Base-by-base conservation (phyloP, 352 stramenopile species). In the Hyaloperonospora brassicae region DNA sequence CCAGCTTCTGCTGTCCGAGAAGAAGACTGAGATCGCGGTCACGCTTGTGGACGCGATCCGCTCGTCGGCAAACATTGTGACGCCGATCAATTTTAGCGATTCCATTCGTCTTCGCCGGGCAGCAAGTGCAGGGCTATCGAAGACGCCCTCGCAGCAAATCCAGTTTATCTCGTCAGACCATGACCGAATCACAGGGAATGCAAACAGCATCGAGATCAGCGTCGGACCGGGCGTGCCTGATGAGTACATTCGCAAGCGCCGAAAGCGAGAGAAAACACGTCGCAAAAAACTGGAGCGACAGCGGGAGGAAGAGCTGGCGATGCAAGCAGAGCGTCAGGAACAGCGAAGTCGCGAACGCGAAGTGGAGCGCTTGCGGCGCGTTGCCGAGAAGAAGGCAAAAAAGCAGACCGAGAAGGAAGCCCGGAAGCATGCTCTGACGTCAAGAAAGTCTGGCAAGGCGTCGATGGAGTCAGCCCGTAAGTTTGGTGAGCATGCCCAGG, bases 331-430 rank as follows among this genome's bases (percentile, higher is more conserved):
- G 24, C 79, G 84, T 27, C 79, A 89, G 43, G 80, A 83, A 10
- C 62, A 86, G 24, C 73, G 80, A 9, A 67, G 87, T 6, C 60
- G 66, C 6, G 70, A 86, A 50, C 76, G 84, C 14, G 84, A 94
- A 59, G 70, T 70, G 0, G 82, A 93, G 55, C 82, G 84, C 17
- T 42, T 89, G 34, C 76, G 75, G 5, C 84, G 84, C 21, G 81
- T 94, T 1, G 81, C 82, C 0, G 81, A 93, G 46, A 89, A 89
- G 54, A 94, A 94, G 55, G 75, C 84, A n/a, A 91, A 91, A 47
- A 94, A 94, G 47, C 78, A 80, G 44, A 71, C 77, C 0, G 84
- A 93, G 43, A 80, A 81, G 38, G 82, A 93, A 12, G 63, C 79
- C 13, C 73, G 73, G 1, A 80, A 76, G 11, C 60, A 82, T 27